Conservation (phyloP, 495 filamentous ascomycete genomes). For the Penicillium ucsense region DNA sequence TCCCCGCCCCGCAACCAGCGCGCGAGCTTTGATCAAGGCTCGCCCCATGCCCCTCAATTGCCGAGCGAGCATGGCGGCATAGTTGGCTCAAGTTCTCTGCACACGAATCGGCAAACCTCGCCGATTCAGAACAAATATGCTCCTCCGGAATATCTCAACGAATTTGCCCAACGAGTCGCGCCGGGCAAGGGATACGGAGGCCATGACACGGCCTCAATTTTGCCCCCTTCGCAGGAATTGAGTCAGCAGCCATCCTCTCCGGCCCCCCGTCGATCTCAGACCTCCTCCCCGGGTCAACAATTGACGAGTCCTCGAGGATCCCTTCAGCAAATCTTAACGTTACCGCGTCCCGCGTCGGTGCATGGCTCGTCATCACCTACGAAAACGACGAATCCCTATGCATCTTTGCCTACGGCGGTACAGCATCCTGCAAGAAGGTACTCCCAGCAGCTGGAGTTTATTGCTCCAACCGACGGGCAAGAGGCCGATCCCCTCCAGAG, state of each 20-base stretch:
- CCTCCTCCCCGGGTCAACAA: slow-evolving; percentile 66
- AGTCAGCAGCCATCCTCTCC: slow-evolving; percentile 16
- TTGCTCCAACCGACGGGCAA: slow-evolving; percentile 69
- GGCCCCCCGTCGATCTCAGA: slow-evolving; percentile 67
- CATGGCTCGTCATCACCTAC: slow-evolving; percentile 45
- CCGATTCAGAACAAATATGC: slow-evolving; percentile 30
- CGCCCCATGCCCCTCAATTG: slow-evolving; percentile 6
- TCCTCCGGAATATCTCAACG: slow-evolving; percentile 43
- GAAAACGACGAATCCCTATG: slow-evolving; percentile 27
- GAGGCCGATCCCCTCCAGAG: slow-evolving; percentile 69
- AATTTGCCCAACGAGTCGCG: slow-evolving; percentile 38
- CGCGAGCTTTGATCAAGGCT: slow-evolving; percentile 12
- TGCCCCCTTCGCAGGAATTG: slow-evolving; percentile 6
- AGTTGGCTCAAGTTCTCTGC: slow-evolving; percentile 3
- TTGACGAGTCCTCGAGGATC: slow-evolving; percentile 41
- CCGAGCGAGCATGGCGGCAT: slow-evolving; percentile 2
- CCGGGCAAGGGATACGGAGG: slow-evolving; percentile 29
- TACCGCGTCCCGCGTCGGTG: slow-evolving; percentile 61
- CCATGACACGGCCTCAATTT: slow-evolving; percentile 27
- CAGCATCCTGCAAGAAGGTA: slow-evolving; percentile 24
- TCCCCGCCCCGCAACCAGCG: slow-evolving; percentile 15
- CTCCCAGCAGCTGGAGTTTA: slow-evolving; percentile 42
- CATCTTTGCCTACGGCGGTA: slow-evolving; percentile 17
- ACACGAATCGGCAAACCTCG: slow-evolving; percentile 15
- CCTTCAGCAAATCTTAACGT: slow-evolving; percentile 40